Evolutionary conservation across 202 grass and related monocot genomes (phyloP).

Genomic region (Panicum virgatum): DNA sequence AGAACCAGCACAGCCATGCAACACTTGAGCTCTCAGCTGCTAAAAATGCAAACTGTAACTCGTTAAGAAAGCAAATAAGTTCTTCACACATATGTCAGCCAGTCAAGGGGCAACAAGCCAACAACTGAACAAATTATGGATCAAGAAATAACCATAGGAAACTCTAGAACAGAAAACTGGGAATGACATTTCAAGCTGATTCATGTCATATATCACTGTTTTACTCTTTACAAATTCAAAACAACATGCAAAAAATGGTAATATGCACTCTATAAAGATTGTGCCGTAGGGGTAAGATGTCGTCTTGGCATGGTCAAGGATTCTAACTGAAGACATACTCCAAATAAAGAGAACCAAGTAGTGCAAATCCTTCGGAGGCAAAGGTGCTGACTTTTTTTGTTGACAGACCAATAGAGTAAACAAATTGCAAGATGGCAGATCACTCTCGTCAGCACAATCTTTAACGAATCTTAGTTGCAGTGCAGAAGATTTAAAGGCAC

Average conservation of each 20-base stretch:
- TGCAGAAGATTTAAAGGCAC: background rate
- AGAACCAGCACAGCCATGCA: constrained; percentile 3
- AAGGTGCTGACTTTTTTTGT: background rate
- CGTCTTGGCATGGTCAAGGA: background rate
- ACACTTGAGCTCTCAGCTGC: background rate
- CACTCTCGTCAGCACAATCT: background rate
- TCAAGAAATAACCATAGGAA: background rate
- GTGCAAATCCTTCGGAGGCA: background rate
- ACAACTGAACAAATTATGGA: background rate
- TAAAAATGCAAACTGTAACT: background rate
- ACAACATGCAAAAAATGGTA: background rate
- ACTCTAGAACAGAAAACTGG: background rate
- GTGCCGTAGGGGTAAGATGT: background rate
- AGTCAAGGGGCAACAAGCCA: background rate
- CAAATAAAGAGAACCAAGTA: constrained; percentile 3
- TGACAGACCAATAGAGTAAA: background rate
- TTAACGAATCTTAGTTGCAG: background rate
- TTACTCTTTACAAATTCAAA: background rate
- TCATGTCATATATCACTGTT: background rate
- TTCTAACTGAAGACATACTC: background rate
- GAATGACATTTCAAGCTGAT: background rate
- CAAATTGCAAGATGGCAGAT: background rate
- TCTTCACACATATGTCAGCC: background rate
- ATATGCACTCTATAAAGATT: constrained; percentile 8
- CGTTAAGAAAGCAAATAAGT: background rate